Base-by-base conservation (phyloP, 129 eudicot genomes). In the Solidago caesia region DNA sequence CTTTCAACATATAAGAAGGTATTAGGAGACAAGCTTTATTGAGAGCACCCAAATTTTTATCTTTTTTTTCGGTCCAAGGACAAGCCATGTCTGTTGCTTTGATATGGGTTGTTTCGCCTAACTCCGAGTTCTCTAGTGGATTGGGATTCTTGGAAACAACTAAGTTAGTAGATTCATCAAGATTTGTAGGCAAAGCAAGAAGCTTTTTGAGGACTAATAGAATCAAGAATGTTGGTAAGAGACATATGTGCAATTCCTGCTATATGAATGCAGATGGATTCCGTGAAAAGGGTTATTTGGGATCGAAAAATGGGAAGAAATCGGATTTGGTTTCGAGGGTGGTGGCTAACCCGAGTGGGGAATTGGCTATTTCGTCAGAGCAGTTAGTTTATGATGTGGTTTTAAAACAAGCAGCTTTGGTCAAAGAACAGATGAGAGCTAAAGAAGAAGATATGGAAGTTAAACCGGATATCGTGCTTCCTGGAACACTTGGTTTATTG, bases 351-450 rank as follows among this genome's bases (percentile, higher is more conserved):
- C 92, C 99, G 5, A 79, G 81, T 13, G 97, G 90, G 29, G 99
- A 91, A 64, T 72, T 95, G 81, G 71, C 89, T 2, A 71, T 87
- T 67, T 80, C 99, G 13, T 95, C 99, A 7, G 99, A 95, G 84
- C 87, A 91, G 64, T 87, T 84, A 83, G 97, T 95, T 27, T 95
- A 95, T 84, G 99, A 91, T 64, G 99, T 91, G 71, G 96, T 95
- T 29, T 75, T 91, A 73, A 95, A 91, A 77, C 99, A 95, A 80
- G 99, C 97, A n/a, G 97, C 99, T 43, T 83, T 95, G 84, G 94
- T 91, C 51, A 95, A 91, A 63, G 85, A 85, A 64, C 82, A 81
- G 74, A 71, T 87, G 82, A 84, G 82, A 77, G 59, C 79, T n/a
- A 70, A 68, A 43, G 70, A 66, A n/a, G 71, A 78, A n/a, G 89